A percentile compares a stretch with the other conserved stretches of the same genome.
Evolutionary conservation across 2,329 filamentous ascomycete species (phyloP).

Genomic region (Alternaria burnsii): DNA sequence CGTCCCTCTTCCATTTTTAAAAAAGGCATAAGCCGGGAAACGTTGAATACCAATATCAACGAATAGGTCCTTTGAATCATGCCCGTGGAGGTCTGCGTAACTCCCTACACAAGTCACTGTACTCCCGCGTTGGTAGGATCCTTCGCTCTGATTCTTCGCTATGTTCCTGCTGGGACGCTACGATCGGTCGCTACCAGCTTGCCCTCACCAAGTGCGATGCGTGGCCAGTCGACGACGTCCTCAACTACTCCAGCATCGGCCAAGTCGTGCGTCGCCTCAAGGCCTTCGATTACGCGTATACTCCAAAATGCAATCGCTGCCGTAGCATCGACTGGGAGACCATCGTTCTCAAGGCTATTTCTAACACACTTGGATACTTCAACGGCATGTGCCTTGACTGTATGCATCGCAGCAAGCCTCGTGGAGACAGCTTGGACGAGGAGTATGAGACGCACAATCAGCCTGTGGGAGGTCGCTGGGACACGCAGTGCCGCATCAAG

Average conservation of each 20-base stretch:
- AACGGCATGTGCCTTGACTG: conserved; percentile 47
- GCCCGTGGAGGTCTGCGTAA: conserved; percentile 29
- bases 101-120: conserved; percentile 21
- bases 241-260: conserved; percentile 16
- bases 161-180: conserved; percentile 25
- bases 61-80: conserved; percentile 31
- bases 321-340: conserved; percentile 19
- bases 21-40: not conserved
- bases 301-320: conserved; percentile 19
- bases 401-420: conserved; percentile 30
- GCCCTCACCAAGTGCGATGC: conserved; percentile 22
- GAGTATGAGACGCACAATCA: conserved; percentile 35
- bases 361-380: conserved; percentile 27
- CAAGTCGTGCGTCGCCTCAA: conserved; percentile 22
- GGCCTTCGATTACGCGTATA: conserved; percentile 20
- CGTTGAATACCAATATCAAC: not conserved
- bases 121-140: conserved; percentile 20
- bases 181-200: conserved; percentile 24
- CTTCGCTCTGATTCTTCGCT: conserved; percentile 12
- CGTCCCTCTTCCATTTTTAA: not conserved
- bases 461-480: conserved; percentile 30
- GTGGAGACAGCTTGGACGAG: conserved; percentile 16
- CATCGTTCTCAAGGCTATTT: conserved; percentile 4
- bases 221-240: conserved; percentile 29
- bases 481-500: conserved; percentile 28